Conservation (phyloP, 1,284 basidiomycete species). For the Rhizopogon parksii region DNA sequence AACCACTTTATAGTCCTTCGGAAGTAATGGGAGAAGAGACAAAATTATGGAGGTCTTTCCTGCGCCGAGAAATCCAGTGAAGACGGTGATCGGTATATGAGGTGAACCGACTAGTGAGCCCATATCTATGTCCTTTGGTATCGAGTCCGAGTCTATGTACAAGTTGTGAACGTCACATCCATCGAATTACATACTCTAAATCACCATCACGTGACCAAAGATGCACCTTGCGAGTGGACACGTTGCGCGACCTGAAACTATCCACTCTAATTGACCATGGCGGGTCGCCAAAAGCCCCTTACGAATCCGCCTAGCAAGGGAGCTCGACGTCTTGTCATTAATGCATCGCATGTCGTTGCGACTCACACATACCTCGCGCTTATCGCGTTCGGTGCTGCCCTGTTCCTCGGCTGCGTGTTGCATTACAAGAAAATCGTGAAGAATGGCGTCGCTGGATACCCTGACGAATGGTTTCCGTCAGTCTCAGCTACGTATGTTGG, state of each 20-base stretch:
- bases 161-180: too few relatives aligned
- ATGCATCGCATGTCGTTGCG: constrained; percentile 51
- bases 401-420: constrained; percentile 60
- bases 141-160: too few relatives aligned
- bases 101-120: background rate
- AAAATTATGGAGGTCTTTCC: constrained; percentile 77
- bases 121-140: background rate
- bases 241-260: background rate
- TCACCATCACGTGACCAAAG: too few relatives aligned
- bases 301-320: constrained; percentile 8
- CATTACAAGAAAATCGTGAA: constrained; percentile 88
- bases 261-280: constrained; percentile 12
- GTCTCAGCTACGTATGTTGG: constrained; percentile 83
- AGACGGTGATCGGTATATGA: constrained; percentile 73
- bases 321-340: constrained; percentile 26
- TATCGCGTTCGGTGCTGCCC: constrained; percentile 65
- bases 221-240: background rate
- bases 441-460: constrained; percentile 81
- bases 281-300: constrained; percentile 11
- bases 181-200: too few relatives aligned
- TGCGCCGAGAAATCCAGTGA: constrained; percentile 77
- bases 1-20: constrained; percentile 77
- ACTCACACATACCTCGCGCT: constrained; percentile 68
- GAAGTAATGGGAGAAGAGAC: constrained; percentile 72
- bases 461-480: constrained; percentile 89